Evolutionary conservation across 2,329 filamentous ascomycete genomes (phyloP), one percentile per base, ranked within the genome.

Genomic region (Colletotrichum cordylinicola): DNA sequence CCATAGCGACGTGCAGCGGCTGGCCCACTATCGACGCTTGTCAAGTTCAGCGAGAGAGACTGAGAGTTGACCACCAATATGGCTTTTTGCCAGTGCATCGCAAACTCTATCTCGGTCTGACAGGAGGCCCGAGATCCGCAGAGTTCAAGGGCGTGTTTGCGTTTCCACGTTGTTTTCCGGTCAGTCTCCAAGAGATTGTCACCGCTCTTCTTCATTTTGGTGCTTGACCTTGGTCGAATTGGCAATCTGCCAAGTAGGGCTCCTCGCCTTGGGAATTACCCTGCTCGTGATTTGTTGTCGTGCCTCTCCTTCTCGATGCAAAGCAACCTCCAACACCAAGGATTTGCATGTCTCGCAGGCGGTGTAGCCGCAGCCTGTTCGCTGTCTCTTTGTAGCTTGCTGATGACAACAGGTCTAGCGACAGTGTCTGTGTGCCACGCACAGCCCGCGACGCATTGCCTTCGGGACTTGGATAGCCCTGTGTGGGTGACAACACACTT

Each of bases 401-500:
- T 60, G 27, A 24, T 58, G 73, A 64, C 56, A 33, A 64, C 69
- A 64, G 29, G 18, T 67, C n/a, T 73, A 31, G 68, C 52, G 39
- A 67, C 48, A 37, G 70, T 69, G 70, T 70, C 55, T 61, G 67
- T 68, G 73, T 73, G 64, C 68, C 73, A 71, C 70, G 64, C 64
- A 75, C 70, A 39, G 64, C 43, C 74, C 66, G 43, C 62, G 62
- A 67, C 27, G 73, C 69, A 72, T 75, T 55, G 62, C 69, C 56
- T 62, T 43, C 69, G 70, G 74, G 58, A 76, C 74, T 74, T 76
- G 70, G 74, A 67, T 73, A 67, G 13, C 70, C 74, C 65, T 73
- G 70, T 60, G 43, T 37, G 31, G 31, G 18, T 65, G 31, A 37
- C 73, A 31, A 33, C 43, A 52, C 70, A 52, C 64, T 74, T 61